Evolutionary conservation across 768 basidiomycete species (phyloP), one percentile per base, ranked within the genome.

Genomic region (Pleurotus ostreatus): DNA sequence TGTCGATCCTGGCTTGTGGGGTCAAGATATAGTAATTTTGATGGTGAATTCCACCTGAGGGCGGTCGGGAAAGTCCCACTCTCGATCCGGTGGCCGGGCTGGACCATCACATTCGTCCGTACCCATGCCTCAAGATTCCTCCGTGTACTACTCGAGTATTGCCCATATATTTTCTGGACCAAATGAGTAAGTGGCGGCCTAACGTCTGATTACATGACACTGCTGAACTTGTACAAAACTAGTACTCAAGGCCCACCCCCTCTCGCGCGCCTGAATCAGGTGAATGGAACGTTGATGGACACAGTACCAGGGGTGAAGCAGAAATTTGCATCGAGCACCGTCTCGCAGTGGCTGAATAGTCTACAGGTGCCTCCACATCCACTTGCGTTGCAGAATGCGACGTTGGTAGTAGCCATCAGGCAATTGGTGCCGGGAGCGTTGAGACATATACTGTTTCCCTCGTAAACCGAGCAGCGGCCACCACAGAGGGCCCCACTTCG

Each of bases 301-400:
- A 7, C 18, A 4, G 51, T 52, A 5, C 51, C 51, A 8, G 51
- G 51, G 4, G 51, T 41, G 38, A 52, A 52, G 39, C 51, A 52
- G 38, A 52, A 52, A 41, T 25, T 25, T 3, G 23, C 39, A 12
- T 40, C 18, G 38, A 52, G 39, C 16, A 34, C 5, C 15, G 38
- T 15, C 4, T 37, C 51, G 13, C 51, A 52, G n/a, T 7, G 5
- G 9, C 39, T 40, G 51, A 52, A 41, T 5, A 6, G 12, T 34
- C 40, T 40, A 37, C 51, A 52, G 15, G 6, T 11, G 7, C 38
- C 38, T 2, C 13, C 12, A 15, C 51, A 52, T 1, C 39, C 51
- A 20, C 37, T 4, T 11, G 13, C 11, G 20, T 12, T 9, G 38
- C 51, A 52, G 38, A 41, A 52, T 5, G 38, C 9, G n/a, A 52